These are phyloP conservation scores for Pichia cactophila DNA, from an alignment of 1,139 yeast genomes.

Conservation along the genomic window DNA sequence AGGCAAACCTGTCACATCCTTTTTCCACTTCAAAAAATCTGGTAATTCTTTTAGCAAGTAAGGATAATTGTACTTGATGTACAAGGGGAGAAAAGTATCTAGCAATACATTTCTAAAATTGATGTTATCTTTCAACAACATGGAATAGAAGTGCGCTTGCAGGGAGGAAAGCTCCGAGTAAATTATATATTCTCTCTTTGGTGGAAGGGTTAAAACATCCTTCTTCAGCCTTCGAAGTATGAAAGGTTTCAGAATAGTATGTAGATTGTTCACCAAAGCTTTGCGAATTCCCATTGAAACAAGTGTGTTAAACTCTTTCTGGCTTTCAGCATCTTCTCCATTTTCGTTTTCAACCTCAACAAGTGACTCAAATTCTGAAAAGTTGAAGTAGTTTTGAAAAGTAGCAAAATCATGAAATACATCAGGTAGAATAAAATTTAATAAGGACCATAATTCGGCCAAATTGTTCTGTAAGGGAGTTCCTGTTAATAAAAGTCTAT, in stretches of 20 bases:
- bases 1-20: not conserved
- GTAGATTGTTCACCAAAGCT: slow-evolving; percentile 64
- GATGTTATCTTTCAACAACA: slow-evolving; percentile 1
- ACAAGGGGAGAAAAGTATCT: slow-evolving; percentile 36
- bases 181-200: slow-evolving; percentile 80
- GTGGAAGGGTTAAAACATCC: slow-evolving; percentile 70
- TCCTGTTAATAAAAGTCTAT: slow-evolving; percentile 77
- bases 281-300: slow-evolving; percentile 58
- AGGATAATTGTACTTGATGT: slow-evolving; percentile 37
- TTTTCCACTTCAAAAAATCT: slow-evolving; percentile 1
- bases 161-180: slow-evolving; percentile 58
- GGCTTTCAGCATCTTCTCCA: slow-evolving; percentile 17
- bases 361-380: slow-evolving; percentile 44
- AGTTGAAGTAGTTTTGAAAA: slow-evolving; percentile 92
- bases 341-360: slow-evolving; percentile 29
- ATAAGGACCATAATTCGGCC: slow-evolving; percentile 81
- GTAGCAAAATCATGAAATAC: slow-evolving; percentile 83
- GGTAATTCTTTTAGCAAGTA: slow-evolving; percentile 1
- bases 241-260: slow-evolving; percentile 83
- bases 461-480: slow-evolving; percentile 90
- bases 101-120: slow-evolving; percentile 12
- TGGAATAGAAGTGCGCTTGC: slow-evolving; percentile 33
- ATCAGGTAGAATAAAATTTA: slow-evolving; percentile 86
- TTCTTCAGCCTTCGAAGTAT: slow-evolving; percentile 71
- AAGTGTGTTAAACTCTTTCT: slow-evolving; percentile 30